Conservation (phyloP, 2,329 filamentous ascomycete genomes). For the Cladophialophora yegresii region DNA sequence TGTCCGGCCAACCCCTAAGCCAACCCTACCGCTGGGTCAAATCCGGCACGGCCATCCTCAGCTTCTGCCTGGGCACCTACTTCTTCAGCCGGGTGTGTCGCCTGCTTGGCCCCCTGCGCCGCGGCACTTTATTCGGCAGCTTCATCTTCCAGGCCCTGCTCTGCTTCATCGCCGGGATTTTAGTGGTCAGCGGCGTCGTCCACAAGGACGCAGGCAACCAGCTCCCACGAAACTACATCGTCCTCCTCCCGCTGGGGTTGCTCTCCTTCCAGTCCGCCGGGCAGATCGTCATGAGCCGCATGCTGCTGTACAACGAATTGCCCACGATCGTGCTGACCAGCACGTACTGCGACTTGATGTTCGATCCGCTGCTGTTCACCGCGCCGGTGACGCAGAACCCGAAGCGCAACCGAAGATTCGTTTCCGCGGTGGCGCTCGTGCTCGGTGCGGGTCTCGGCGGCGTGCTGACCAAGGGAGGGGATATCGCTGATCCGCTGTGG, state of each 20-base stretch:
- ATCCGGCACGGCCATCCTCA: slow-evolving; percentile 43
- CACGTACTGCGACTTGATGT: slow-evolving; percentile 49
- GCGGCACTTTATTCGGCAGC: slow-evolving; percentile 44
- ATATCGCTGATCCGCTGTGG: slow-evolving; percentile 47
- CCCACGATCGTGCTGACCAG: slow-evolving; percentile 51
- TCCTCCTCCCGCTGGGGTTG: slow-evolving; percentile 43
- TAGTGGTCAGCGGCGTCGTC: slow-evolving; percentile 42
- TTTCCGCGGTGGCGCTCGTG: slow-evolving; percentile 42
- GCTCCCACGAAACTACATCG: slow-evolving; percentile 27
- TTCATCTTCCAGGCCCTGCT: slow-evolving; percentile 43
- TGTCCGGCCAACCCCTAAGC: slow-evolving; percentile 42
- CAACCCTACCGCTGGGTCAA: slow-evolving; percentile 49
- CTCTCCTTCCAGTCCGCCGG: slow-evolving; percentile 46
- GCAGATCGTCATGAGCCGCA: slow-evolving; percentile 47
- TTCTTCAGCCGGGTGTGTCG: slow-evolving; percentile 44
- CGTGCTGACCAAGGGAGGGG: slow-evolving; percentile 45
- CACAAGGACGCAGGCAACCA: slow-evolving; percentile 28
- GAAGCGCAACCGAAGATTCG: slow-evolving; percentile 44
- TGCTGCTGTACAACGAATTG: slow-evolving; percentile 48
- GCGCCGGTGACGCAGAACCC: slow-evolving; percentile 42
- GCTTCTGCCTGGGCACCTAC: slow-evolving; percentile 43
- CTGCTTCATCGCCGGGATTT: slow-evolving; percentile 34
- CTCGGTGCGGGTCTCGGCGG: slow-evolving; percentile 47
- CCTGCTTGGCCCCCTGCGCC: slow-evolving; percentile 41
- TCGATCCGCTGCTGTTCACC: slow-evolving; percentile 43